Conservation (phyloP, 768 basidiomycete genomes). For the Lactarius pseudohatsudake region DNA sequence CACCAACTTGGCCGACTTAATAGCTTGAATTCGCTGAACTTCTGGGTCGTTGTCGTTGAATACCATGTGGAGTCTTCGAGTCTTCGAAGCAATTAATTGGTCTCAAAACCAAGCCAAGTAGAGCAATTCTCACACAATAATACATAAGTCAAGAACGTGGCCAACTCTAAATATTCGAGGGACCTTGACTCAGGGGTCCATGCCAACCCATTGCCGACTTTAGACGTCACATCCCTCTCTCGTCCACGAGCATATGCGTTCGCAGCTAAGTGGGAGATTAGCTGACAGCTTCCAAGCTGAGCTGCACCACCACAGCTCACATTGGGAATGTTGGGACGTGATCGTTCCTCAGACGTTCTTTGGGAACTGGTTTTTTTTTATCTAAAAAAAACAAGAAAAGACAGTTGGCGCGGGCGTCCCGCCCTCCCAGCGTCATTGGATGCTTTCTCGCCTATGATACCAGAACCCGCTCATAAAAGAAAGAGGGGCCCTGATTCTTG, state of each 20-base stretch:
- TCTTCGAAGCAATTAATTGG: background rate
- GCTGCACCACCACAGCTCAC: background rate
- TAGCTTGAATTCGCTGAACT: background rate
- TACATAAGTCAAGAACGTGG: background rate
- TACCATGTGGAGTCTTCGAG: background rate
- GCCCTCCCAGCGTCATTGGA: background rate
- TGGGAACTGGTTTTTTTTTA: background rate
- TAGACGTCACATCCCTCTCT: slow-evolving; percentile 9
- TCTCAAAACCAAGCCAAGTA: background rate
- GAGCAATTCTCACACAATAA: background rate
- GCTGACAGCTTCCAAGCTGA: background rate
- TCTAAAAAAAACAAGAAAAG: background rate
- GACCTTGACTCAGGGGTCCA: background rate
- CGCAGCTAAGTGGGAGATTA: background rate
- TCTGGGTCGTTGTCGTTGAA: background rate
- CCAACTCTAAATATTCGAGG: background rate
- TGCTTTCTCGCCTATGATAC: background rate
- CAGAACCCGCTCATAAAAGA: background rate
- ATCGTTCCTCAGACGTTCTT: background rate
- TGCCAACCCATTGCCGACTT: background rate
- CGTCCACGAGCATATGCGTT: slow-evolving; percentile 1
- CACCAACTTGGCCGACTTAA: background rate
- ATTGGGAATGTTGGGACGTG: background rate
- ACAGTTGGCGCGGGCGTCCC: background rate
- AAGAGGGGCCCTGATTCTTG: background rate